A percentile compares a stretch with the other conserved stretches of the same genome.
Evolutionary conservation across 495 filamentous ascomycete species (phyloP).

Genomic region (Achaetomiella virescens): DNA sequence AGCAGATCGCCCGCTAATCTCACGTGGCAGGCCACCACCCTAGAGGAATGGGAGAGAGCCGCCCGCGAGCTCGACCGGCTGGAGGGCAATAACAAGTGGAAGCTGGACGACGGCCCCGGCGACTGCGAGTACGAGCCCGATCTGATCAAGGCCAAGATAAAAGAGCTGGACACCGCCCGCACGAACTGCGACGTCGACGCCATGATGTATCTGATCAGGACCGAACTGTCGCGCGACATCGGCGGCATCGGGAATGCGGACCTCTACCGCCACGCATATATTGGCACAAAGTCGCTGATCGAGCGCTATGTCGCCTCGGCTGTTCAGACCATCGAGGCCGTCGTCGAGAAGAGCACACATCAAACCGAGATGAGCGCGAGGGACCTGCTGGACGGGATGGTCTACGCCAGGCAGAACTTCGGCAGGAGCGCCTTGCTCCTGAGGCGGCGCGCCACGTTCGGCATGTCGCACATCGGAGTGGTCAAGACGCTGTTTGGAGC

Average conservation of each 20-base stretch:
- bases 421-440: constrained; percentile 81
- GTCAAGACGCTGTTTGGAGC: constrained; percentile 75
- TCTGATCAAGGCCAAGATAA: constrained; percentile 61
- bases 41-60: constrained; percentile 58
- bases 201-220: constrained; percentile 79
- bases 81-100: constrained; percentile 81
- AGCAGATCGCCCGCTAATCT: neutral
- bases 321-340: constrained; percentile 59
- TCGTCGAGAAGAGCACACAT: constrained; percentile 59
- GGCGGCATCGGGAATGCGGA: constrained; percentile 79
- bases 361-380: constrained; percentile 51
- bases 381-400: constrained; percentile 55
- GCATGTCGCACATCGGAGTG: constrained; percentile 96
- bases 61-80: constrained; percentile 75
- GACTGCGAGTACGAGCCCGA: constrained; percentile 72
- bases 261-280: constrained; percentile 78
- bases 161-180: constrained; percentile 70
- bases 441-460: constrained; percentile 88
- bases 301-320: constrained; percentile 81
- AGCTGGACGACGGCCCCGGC: constrained; percentile 44
- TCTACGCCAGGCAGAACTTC: constrained; percentile 78
- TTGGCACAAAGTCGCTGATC: constrained; percentile 80
- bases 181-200: constrained; percentile 59
- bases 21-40: constrained; percentile 50
- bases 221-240: constrained; percentile 69